Percentiles rank a stretch among this genome's conserved stretches.
Conservation (phyloP, 805 yeast genomes). For the Candida verbasci region DNA sequence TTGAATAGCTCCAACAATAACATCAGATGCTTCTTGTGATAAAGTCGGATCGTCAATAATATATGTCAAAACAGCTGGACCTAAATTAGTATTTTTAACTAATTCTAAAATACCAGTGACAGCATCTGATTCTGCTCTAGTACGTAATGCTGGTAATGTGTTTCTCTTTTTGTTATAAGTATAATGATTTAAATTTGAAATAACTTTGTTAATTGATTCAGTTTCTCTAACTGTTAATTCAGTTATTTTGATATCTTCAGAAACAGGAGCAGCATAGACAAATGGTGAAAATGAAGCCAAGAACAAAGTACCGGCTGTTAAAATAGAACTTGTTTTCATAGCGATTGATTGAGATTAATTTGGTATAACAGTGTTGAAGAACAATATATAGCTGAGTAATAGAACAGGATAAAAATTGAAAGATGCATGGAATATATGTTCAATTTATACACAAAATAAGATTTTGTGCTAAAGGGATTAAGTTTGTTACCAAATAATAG, state of each 20-base stretch:
- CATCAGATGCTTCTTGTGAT: constrained; percentile 23
- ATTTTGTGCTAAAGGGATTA: no score
- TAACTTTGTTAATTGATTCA: constrained; percentile 20
- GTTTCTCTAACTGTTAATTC: constrained; percentile 19
- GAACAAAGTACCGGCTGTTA: constrained; percentile 18
- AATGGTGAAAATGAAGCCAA: constrained; percentile 16
- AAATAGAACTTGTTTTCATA: no score
- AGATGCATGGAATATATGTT: no score
- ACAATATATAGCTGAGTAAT: no score
- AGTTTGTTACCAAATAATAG: no score
- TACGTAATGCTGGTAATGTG: constrained; percentile 20
- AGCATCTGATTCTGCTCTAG: constrained; percentile 37
- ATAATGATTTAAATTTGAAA: constrained; percentile 24
- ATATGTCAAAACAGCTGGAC: constrained; percentile 30
- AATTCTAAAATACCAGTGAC: constrained; percentile 38
- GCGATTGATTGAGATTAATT: no score
- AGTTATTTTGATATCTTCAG: constrained; percentile 5
- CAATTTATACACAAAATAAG: background rate
- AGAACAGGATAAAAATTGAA: no score
- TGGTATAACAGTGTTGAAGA: no score
- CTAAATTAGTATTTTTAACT: constrained; percentile 32
- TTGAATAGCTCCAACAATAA: constrained; percentile 25
- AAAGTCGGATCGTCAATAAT: constrained; percentile 29
- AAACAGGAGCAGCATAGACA: constrained; percentile 24
- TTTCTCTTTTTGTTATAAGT: constrained; percentile 24